phyloP scores from a whole-genome alignment of 306 rosid species.

The Ceratonia siliqua region DNA sequence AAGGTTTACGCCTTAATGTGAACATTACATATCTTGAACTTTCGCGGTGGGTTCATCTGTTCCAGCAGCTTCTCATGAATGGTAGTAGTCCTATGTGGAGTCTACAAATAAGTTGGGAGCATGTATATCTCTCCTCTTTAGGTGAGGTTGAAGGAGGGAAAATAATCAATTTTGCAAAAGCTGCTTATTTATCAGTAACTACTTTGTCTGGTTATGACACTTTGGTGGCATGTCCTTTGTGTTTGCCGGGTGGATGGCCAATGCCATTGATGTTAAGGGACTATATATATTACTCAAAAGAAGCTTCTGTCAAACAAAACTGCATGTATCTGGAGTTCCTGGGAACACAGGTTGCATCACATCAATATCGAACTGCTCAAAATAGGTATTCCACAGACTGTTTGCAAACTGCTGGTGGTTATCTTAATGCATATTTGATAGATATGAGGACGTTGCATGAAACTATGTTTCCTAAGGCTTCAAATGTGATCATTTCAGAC shows the following conservation, averaged over 20 bases:
- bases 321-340: constrained; percentile 75
- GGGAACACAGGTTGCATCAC: constrained; percentile 62
- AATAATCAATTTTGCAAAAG: constrained; percentile 53
- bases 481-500: constrained; percentile 25
- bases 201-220: constrained; percentile 44
- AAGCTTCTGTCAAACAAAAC: constrained; percentile 61
- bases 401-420: constrained; percentile 30
- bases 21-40: constrained; percentile 75
- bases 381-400: constrained; percentile 24
- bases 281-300: constrained; percentile 61
- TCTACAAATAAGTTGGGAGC: constrained; percentile 86
- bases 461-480: constrained; percentile 52
- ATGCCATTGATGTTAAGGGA: constrained; percentile 63
- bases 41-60: constrained; percentile 85
- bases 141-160: constrained; percentile 63
- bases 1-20: constrained; percentile 53
- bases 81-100: constrained; percentile 81
- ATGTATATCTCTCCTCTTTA: constrained; percentile 73
- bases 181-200: constrained; percentile 40
- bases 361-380: constrained; percentile 44
- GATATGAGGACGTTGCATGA: constrained; percentile 45
- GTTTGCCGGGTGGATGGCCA: constrained; percentile 92
- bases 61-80: constrained; percentile 66
- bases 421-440: constrained; percentile 38
- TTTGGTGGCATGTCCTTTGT: constrained; percentile 37